Percentiles rank a stretch among this genome's conserved stretches.
Evolutionary conservation across 2,329 filamentous ascomycete genomes (phyloP).

Genomic region (Xylaria sp.): DNA sequence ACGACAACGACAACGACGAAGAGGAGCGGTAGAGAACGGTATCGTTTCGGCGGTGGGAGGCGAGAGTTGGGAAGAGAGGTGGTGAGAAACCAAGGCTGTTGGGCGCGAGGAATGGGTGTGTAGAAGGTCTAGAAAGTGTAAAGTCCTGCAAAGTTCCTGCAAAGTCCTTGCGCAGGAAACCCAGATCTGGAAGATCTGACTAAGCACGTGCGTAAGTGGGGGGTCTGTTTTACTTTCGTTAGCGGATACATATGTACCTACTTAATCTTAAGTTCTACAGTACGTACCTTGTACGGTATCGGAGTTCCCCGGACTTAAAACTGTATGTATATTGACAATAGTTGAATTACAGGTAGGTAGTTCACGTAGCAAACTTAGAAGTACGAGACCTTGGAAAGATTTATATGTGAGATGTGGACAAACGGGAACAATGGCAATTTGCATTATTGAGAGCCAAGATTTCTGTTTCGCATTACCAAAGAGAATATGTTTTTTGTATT

Average conservation of each 20-base stretch:
- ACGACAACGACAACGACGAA: too few species aligned
- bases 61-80: background rate
- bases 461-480: background rate
- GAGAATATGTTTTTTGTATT: background rate
- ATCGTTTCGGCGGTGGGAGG: background rate
- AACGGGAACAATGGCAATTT: background rate
- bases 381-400: background rate
- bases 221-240: too few species aligned
- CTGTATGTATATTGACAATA: too few species aligned
- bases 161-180: too few species aligned
- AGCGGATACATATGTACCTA: too few species aligned
- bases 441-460: background rate
- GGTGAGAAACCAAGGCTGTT: background rate
- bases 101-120: background rate
- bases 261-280: too few species aligned
- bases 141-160: too few species aligned
- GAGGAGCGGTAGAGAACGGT: background rate
- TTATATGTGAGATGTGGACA: background rate
- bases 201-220: background rate
- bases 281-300: too few species aligned
- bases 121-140: too few species aligned
- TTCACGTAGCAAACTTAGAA: background rate
- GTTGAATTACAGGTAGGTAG: too few species aligned
- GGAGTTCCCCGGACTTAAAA: too few species aligned
- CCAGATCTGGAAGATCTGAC: background rate